Percentiles rank a stretch among this genome's conserved stretches.
Evolutionary conservation across 2,329 filamentous ascomycete species (phyloP).

Genomic region (Fusarium gaditjirri): DNA sequence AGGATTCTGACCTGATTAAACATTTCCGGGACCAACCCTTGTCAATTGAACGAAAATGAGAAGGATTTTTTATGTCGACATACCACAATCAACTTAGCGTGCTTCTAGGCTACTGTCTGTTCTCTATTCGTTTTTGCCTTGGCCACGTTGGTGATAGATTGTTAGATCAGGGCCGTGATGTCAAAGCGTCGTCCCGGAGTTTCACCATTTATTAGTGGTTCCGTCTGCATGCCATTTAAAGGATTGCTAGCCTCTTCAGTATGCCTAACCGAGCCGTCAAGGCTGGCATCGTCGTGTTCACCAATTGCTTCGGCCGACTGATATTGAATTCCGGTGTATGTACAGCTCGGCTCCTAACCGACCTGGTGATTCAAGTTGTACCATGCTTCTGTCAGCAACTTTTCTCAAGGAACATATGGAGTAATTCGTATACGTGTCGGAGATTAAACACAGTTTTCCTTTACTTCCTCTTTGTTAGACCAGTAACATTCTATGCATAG

Average conservation of each 20-base stretch:
- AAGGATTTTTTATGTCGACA: background rate
- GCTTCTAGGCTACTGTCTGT: slow-evolving; percentile 9
- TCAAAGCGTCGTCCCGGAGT: slow-evolving; percentile 41
- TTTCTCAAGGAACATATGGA: background rate
- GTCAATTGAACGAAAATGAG: slow-evolving; percentile 3
- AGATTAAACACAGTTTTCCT: background rate
- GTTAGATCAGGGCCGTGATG: slow-evolving; percentile 5
- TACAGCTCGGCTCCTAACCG: slow-evolving; percentile 11
- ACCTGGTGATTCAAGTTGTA: slow-evolving; percentile 1
- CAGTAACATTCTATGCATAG: background rate
- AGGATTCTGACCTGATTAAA: slow-evolving; percentile 20
- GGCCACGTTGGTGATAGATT: slow-evolving; percentile 8
- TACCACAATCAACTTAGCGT: slow-evolving; percentile 5
- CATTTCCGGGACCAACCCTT: slow-evolving; percentile 1
- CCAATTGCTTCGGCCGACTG: slow-evolving; percentile 5
- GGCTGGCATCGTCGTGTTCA: background rate
- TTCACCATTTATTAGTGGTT: slow-evolving; percentile 43
- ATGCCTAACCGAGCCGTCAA: slow-evolving; percentile 11
- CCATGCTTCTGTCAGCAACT: background rate
- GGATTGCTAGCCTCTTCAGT: slow-evolving; percentile 3
- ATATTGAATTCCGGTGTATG: background rate
- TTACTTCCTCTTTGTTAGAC: background rate
- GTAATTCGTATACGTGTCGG: background rate
- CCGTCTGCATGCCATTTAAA: slow-evolving; percentile 10
- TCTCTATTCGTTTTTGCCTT: slow-evolving; percentile 20